Conservation (phyloP, 257 asterid species). For the Fraxinus pennsylvanica region DNA sequence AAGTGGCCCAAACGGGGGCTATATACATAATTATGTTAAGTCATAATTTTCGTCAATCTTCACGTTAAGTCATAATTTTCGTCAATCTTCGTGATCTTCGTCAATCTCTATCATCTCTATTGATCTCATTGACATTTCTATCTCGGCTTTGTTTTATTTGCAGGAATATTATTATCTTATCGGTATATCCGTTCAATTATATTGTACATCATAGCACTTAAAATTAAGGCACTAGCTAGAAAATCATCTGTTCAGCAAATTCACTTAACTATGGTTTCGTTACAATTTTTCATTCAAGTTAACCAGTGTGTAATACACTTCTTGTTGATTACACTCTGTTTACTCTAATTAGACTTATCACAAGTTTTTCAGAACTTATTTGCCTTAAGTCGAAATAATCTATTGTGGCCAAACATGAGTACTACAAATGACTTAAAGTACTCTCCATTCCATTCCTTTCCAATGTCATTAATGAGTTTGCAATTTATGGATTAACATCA, state of each 20-base stretch:
- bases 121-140: too few species aligned
- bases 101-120: too few species aligned
- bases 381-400: neutral
- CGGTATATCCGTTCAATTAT: neutral
- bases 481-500: conserved; percentile 9
- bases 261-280: neutral
- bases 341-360: neutral
- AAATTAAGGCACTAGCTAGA: neutral
- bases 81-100: too few species aligned
- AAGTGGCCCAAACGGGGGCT: too few species aligned
- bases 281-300: neutral
- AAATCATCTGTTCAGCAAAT: neutral
- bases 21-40: too few species aligned
- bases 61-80: too few species aligned
- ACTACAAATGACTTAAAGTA: neutral
- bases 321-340: neutral
- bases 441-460: neutral
- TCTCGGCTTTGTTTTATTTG: neutral
- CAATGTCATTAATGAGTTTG: conserved; percentile 11
- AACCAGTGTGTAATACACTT: neutral
- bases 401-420: neutral
- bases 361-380: neutral
- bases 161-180: neutral
- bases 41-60: too few species aligned
- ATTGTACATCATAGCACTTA: neutral